Base-by-base conservation (phyloP, 768 basidiomycete genomes). In the Pulveroboletus ravenelii region DNA sequence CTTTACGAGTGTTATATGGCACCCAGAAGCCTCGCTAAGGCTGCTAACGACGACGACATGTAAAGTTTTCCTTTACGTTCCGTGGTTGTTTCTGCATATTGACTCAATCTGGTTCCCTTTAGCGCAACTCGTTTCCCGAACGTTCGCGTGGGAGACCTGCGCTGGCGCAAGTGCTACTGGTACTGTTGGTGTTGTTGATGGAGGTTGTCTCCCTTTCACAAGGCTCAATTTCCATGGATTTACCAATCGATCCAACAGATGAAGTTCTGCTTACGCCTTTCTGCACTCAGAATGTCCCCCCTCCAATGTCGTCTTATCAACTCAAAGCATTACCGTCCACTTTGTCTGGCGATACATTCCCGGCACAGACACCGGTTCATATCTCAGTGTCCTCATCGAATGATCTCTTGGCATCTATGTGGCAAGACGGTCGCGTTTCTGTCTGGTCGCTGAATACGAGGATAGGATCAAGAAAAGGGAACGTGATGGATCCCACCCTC, bases 221-320 rank as follows among this genome's bases (percentile, higher is more conserved):
- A 29, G 27, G 9, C 17, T 37, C 31, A 10, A 20, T 46, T 43
- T 46, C 23, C 6, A 39, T 50, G 15, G 13, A 50, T 43, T 48
- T 30, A 48, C 43, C 37, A 14, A 29, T 12, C n/a, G 18, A 17
- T 44, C 41, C 15, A 25, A 39, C 65, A 95, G 93, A 81, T 2
- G 74, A 73, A 18, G 70, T 91, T 49, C 79, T 94, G 3, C 72
- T 99, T 36, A 99, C 95, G 2, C 89, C 96, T 14, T 98, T 98
- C 77, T 80, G 93, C 36, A 79, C 82, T 1, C 90, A 95, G 70
- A 97, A 96, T 62, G 79, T 95, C 5, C 96, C 95, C n/a, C 96
- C 96, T n/a, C 96, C 96, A 0, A 94, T 96, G 92, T 89, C 85
- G 1, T 85, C 91, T 1, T 74, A 77, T 57, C 68, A 69, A 36